phyloP scores from a whole-genome alignment of 176 grass and related monocot genomes.

The Carex scoparia region DNA sequence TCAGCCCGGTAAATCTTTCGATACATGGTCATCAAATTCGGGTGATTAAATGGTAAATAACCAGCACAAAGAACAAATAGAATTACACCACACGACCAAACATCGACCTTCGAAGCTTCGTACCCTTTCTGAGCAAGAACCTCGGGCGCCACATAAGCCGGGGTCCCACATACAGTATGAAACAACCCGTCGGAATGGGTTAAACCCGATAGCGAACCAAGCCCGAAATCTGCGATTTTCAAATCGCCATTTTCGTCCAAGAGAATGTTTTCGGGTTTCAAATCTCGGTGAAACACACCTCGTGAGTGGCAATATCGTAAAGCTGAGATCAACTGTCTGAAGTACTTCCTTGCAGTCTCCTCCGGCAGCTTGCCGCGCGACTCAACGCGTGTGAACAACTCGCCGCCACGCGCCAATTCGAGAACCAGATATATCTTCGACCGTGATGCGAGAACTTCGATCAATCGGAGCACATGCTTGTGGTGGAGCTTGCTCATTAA shows the following conservation, averaged over 20 bases:
- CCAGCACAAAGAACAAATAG: slow-evolving; percentile 81
- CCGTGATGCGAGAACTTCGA: slow-evolving; percentile 60
- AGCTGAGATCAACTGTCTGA: slow-evolving; percentile 69
- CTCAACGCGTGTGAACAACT: slow-evolving; percentile 55
- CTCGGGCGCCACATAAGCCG: slow-evolving; percentile 77
- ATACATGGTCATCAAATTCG: slow-evolving; percentile 79
- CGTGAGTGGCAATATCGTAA: slow-evolving; percentile 70
- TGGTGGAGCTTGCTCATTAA: slow-evolving; percentile 54
- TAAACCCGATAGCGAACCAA: slow-evolving; percentile 31
- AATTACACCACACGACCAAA: slow-evolving; percentile 89
- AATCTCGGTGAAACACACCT: slow-evolving; percentile 86
- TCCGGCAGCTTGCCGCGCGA: slow-evolving; percentile 50
- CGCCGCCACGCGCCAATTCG: slow-evolving; percentile 65
- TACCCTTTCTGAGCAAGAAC: slow-evolving; percentile 60
- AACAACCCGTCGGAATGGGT: slow-evolving; percentile 2
- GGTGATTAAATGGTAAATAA: slow-evolving; percentile 94
- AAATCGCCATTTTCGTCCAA: slow-evolving; percentile 53
- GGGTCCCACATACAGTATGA: slow-evolving; percentile 78
- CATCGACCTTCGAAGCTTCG: slow-evolving; percentile 61
- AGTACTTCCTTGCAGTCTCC: slow-evolving; percentile 45
- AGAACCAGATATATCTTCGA: slow-evolving; percentile 67
- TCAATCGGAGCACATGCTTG: slow-evolving; percentile 63
- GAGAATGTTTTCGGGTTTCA: slow-evolving; percentile 88
- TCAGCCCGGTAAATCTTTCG: slow-evolving; percentile 70
- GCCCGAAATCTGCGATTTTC: slow-evolving; percentile 59